A percentile compares a stretch with the other conserved stretches of the same genome.
Conservation (phyloP, 495 filamentous ascomycete genomes). For the Aspergillus funiculosus region DNA sequence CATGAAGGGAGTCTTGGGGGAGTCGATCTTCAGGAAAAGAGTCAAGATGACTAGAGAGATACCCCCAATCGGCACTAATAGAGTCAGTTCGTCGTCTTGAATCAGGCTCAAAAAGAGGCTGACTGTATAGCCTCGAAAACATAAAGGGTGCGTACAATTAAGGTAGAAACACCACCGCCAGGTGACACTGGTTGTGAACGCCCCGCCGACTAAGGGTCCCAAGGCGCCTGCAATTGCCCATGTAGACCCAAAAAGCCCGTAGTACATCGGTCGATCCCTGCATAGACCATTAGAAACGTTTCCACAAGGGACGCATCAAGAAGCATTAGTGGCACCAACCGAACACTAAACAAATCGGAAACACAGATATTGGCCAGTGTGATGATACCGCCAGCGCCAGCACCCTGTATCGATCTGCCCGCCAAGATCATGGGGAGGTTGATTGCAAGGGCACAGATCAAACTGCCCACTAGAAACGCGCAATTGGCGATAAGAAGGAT, state of each 20-base stretch:
- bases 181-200: constrained; percentile 59
- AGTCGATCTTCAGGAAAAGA: constrained; percentile 70
- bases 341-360: constrained; percentile 71
- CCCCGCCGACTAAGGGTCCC: constrained; percentile 71
- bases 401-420: constrained; percentile 71
- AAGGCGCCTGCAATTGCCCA: constrained; percentile 72
- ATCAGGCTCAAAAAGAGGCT: no score
- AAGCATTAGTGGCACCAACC: constrained; percentile 25
- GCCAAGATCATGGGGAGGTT: constrained; percentile 70
- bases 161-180: constrained; percentile 65
- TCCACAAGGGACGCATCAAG: neutral
- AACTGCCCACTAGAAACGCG: constrained; percentile 69
- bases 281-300: constrained; percentile 9
- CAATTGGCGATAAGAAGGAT: constrained; percentile 67
- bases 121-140: neutral
- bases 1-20: constrained; percentile 62
- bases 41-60: constrained; percentile 59
- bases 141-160: constrained; percentile 43
- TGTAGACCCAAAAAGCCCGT: constrained; percentile 58
- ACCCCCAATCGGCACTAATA: constrained; percentile 62
- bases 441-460: constrained; percentile 62
- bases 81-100: neutral
- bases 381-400: constrained; percentile 78
- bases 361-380: constrained; percentile 79
- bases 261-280: constrained; percentile 58